Percentiles rank a stretch among this genome's conserved stretches.
Conservation (phyloP, 306 rosid genomes). For the Abrus pulchellus region DNA sequence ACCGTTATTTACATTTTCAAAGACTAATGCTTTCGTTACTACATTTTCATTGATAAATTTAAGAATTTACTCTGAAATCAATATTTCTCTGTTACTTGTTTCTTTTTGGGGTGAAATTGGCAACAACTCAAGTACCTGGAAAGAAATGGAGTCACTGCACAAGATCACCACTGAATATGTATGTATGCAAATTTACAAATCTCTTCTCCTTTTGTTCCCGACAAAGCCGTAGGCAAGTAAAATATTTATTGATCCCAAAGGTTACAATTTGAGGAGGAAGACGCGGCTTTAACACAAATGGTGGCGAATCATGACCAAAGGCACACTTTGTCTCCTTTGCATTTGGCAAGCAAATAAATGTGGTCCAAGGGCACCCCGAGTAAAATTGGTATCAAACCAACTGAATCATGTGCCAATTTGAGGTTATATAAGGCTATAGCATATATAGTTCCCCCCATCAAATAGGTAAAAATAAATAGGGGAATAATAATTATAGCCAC, state of each 20-base stretch:
- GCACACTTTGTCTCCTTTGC: slow-evolving; percentile 59
- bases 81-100: background rate
- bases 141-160: background rate
- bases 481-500: slow-evolving; percentile 41
- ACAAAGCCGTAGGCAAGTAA: slow-evolving; percentile 6
- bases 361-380: slow-evolving; percentile 49
- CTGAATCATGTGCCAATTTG: slow-evolving; percentile 44
- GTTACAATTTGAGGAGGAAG: slow-evolving; percentile 37
- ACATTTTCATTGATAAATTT: background rate
- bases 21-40: background rate
- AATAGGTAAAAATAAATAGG: slow-evolving; percentile 34
- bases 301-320: slow-evolving; percentile 50
- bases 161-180: background rate
- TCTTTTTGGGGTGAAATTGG: background rate
- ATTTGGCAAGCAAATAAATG: slow-evolving; percentile 33
- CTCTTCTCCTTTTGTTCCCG: background rate
- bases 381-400: slow-evolving; percentile 28
- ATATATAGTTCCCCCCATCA: slow-evolving; percentile 28
- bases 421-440: slow-evolving; percentile 14
- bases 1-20: background rate
- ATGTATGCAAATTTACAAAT: background rate
- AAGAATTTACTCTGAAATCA: background rate
- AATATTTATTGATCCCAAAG: slow-evolving; percentile 41
- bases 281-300: slow-evolving; percentile 47
- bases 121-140: background rate